These are phyloP conservation scores for Fusarium concolor DNA, from an alignment of 2,329 filamentous ascomycete genomes.

Conservation along the genomic window DNA sequence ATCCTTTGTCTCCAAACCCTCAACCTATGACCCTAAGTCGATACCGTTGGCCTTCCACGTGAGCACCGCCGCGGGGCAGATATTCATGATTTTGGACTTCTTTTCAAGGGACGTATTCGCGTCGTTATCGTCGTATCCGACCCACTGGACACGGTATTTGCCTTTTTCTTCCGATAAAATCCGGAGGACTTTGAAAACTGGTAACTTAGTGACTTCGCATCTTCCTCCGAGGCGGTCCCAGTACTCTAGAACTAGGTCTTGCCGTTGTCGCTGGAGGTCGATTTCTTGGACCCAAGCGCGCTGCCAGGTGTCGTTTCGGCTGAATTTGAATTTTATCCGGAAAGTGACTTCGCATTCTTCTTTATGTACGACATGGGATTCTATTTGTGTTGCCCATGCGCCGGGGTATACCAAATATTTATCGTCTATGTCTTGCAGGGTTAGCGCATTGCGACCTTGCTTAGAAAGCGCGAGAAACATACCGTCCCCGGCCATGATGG, in stretches of 20 bases:
- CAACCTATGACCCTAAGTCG: background rate
- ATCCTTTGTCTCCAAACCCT: conserved; percentile 60
- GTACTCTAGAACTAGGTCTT: conserved; percentile 1
- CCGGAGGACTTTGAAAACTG: conserved; percentile 6
- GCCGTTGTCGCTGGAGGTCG: conserved; percentile 3
- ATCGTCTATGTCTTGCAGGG: background rate
- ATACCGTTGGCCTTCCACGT: conserved; percentile 6
- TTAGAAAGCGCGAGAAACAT: background rate
- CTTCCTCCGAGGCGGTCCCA: conserved; percentile 15
- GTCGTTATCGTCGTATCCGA: conserved; percentile 5
- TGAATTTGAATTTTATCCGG: conserved; percentile 3
- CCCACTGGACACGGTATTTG: conserved; percentile 20
- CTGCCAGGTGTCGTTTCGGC: background rate
- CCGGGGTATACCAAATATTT: conserved; percentile 13
- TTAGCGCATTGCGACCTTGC: background rate
- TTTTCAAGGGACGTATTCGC: conserved; percentile 9
- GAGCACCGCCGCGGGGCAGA: conserved; percentile 8
- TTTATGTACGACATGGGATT: conserved; percentile 1
- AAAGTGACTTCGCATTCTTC: conserved; percentile 5
- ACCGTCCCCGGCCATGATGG: background rate
- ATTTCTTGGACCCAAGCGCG: conserved; percentile 5
- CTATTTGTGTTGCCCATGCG: conserved; percentile 2
- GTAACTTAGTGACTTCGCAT: background rate
- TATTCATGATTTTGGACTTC: conserved; percentile 11
- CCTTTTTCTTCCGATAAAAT: conserved; percentile 4